phyloP scores from a whole-genome alignment of 2,329 filamentous ascomycete species.

The Penicillium aurantiogriseum region DNA sequence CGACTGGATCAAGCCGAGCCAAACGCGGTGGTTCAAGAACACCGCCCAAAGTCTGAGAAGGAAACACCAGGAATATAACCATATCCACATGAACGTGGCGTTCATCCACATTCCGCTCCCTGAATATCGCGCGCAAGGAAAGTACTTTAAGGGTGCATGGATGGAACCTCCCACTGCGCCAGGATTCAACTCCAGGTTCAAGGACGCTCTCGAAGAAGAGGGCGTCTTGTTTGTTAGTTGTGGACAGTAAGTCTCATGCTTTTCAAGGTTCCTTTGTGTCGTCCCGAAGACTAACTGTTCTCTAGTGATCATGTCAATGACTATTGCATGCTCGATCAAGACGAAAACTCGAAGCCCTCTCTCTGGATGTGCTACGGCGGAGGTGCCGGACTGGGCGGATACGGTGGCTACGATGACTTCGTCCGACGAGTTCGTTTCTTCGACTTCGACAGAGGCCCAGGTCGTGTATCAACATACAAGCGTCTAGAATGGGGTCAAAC shows the following conservation, averaged over 20 bases:
- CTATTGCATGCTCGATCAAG: constrained; percentile 74
- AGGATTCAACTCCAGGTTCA: constrained; percentile 86
- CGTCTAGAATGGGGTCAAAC: constrained; percentile 68
- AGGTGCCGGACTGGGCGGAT: constrained; percentile 88
- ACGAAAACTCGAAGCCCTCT: constrained; percentile 58
- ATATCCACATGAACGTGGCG: constrained; percentile 90
- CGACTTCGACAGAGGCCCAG: constrained; percentile 89
- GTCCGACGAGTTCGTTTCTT: constrained; percentile 82
- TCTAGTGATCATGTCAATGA: constrained; percentile 89
- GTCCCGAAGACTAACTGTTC: constrained; percentile 20
- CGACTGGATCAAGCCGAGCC: constrained; percentile 92
- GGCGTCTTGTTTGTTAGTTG: constrained; percentile 84
- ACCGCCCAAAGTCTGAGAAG: constrained; percentile 73
- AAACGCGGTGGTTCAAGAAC: constrained; percentile 90
- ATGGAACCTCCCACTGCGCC: constrained; percentile 85
- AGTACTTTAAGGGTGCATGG: constrained; percentile 68
- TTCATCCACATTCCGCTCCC: constrained; percentile 97
- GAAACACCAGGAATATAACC: constrained; percentile 78
- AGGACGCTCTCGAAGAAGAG: constrained; percentile 80
- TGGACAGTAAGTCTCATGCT: constrained; percentile 68
- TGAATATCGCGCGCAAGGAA: constrained; percentile 69
- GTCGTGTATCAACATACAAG: constrained; percentile 88
- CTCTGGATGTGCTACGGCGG: constrained; percentile 99
- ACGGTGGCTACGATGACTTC: constrained; percentile 85
- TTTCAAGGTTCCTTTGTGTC: background rate